A percentile compares a stretch with the other conserved stretches of the same genome.
phyloP scores from a whole-genome alignment of 2,329 filamentous ascomycete genomes.

The Bisporella sp. region DNA sequence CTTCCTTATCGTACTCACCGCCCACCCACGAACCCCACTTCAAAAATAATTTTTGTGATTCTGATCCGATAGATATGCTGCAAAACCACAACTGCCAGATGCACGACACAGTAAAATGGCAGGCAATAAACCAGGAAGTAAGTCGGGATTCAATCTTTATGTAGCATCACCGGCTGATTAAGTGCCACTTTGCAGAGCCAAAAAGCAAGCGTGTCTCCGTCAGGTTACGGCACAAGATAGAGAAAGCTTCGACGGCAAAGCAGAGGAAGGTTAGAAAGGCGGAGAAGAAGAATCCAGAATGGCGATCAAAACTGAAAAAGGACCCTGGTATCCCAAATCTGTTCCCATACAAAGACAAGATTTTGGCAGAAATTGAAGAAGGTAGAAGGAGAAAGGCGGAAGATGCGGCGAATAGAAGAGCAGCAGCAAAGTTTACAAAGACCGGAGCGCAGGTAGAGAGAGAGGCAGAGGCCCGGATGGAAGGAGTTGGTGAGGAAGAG shows the following conservation, averaged over 20 bases:
- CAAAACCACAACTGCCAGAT: neutral
- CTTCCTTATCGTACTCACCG: neutral
- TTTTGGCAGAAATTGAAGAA: conserved; percentile 92
- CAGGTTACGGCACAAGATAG: conserved; percentile 89
- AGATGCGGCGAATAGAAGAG: conserved; percentile 62
- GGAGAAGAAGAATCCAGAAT: conserved; percentile 95
- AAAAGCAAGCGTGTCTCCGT: conserved; percentile 89
- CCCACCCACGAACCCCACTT: neutral
- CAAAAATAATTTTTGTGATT: neutral
- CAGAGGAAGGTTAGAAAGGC: conserved; percentile 83
- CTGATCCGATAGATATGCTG: neutral
- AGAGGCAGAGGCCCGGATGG: conserved; percentile 37
- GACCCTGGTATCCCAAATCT: conserved; percentile 96
- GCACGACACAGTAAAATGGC: conserved; percentile 20
- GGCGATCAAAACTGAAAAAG: conserved; percentile 92
- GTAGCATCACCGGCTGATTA: conserved; percentile 1
- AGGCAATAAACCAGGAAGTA: conserved; percentile 29
- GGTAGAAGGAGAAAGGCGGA: conserved; percentile 74
- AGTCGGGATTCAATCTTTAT: conserved; percentile 7
- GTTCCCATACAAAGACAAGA: conserved; percentile 95
- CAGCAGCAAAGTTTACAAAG: conserved; percentile 63
- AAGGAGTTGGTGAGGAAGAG: conserved; percentile 37
- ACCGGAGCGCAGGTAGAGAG: conserved; percentile 42
- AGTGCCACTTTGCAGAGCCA: conserved; percentile 55
- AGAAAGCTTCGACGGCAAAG: conserved; percentile 86